These are phyloP conservation scores for Ensete glaucum DNA, from an alignment of 176 grass and related monocot genomes.

Conservation along the genomic window DNA sequence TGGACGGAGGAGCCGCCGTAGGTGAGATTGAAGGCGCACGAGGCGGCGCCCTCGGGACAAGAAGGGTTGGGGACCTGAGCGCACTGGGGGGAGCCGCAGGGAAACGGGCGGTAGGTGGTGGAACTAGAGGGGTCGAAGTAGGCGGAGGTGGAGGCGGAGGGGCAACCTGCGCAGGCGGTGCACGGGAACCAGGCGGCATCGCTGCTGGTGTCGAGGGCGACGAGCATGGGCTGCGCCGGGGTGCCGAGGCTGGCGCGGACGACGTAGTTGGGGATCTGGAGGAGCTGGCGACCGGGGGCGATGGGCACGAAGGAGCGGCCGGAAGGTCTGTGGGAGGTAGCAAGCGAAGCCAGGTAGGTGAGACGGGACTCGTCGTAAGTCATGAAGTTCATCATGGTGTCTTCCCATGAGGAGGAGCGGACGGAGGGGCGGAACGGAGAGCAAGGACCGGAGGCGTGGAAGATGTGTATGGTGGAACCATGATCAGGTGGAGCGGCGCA, in stretches of 20 bases:
- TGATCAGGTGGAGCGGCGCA: constrained; percentile 31
- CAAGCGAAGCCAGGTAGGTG: constrained; percentile 35
- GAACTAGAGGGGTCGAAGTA: constrained; percentile 33
- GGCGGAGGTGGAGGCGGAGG: constrained; percentile 28
- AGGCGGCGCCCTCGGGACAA: constrained; percentile 20
- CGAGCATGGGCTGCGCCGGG: constrained; percentile 58
- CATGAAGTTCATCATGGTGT: constrained; percentile 29
- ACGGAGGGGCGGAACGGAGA: constrained; percentile 1
- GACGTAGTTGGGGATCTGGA: constrained; percentile 75
- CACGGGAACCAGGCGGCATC: constrained; percentile 87
- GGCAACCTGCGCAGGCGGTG: constrained; percentile 43
- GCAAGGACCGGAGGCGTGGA: constrained; percentile 37
- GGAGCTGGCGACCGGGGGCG: constrained; percentile 62
- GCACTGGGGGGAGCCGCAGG: constrained; percentile 56
- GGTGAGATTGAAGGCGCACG: constrained; percentile 62
- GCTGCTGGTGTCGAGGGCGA: constrained; percentile 77
- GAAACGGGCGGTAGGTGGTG: constrained; percentile 31
- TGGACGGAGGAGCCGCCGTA: constrained; percentile 55
- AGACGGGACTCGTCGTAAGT: constrained; percentile 39
- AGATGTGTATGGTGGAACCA: constrained; percentile 39
- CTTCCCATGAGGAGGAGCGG: constrained; percentile 32
- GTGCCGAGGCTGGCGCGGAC: constrained; percentile 62
- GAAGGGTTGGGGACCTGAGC: constrained; percentile 35
- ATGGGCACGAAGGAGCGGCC: constrained; percentile 53
- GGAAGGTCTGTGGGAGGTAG: background rate